Conservation (phyloP, 495 filamentous ascomycete genomes). For the Friedmanniomyces simplex region DNA sequence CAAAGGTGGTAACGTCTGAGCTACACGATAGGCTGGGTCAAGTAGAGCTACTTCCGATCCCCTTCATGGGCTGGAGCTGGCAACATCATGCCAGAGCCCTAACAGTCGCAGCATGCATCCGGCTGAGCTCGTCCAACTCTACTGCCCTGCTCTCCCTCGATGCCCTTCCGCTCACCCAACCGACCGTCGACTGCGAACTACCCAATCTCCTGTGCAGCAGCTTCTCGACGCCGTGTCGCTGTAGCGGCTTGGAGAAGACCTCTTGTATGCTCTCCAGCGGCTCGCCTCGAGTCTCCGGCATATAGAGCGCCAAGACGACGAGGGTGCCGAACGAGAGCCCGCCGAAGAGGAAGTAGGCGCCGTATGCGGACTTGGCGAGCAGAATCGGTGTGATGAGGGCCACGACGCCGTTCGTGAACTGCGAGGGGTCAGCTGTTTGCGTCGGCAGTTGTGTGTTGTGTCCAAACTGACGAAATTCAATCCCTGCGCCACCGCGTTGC, state of each 20-base stretch:
- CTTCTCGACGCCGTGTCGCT: not conserved
- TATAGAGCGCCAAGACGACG: slow-evolving; percentile 40
- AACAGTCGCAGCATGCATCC: not conserved
- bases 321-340: slow-evolving; percentile 39
- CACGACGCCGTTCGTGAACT: slow-evolving; percentile 49
- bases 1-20: too few species aligned
- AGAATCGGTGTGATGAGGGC: slow-evolving; percentile 55
- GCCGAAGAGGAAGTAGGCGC: slow-evolving; percentile 54
- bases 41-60: too few species aligned
- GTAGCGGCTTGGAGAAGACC: slow-evolving; percentile 32
- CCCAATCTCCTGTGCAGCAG: not conserved
- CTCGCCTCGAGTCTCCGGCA: slow-evolving; percentile 52
- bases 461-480: slow-evolving; percentile 20
- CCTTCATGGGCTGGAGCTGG: too few species aligned
- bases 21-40: too few species aligned
- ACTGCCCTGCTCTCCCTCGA: not conserved
- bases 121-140: not conserved
- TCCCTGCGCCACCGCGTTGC: slow-evolving; percentile 21
- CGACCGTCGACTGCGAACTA: not conserved
- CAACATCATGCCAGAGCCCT: not conserved
- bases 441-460: not conserved
- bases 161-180: not conserved
- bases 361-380: slow-evolving; percentile 44
- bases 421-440: not conserved
- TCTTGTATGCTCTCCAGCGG: slow-evolving; percentile 49